Evolutionary conservation across 129 eudicot species (phyloP).

Genomic region (Arctium minus): DNA sequence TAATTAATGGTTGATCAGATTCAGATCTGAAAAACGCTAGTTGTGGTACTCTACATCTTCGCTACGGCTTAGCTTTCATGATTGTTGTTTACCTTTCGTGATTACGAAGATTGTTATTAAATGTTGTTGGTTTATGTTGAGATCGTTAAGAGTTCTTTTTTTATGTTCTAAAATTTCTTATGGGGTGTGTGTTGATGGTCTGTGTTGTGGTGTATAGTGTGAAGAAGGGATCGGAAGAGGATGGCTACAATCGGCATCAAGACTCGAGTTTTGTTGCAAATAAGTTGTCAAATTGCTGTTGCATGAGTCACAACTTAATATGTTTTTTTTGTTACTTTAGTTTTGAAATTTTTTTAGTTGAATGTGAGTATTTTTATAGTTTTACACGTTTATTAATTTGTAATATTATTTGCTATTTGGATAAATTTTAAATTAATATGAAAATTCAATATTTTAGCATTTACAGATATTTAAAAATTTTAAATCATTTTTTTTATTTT

Average conservation of each 20-base stretch:
- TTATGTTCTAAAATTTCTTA: background rate
- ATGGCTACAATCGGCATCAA: conserved; percentile 53
- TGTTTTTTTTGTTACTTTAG: no score
- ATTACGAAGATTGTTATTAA: conserved; percentile 19
- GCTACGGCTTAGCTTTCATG: conserved; percentile 13
- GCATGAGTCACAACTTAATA: no score
- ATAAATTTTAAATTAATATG: no score
- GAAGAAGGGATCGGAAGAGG: conserved; percentile 6
- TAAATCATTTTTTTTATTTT: no score
- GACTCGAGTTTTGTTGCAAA: no score
- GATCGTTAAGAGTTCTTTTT: conserved; percentile 7
- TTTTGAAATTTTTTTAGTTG: no score
- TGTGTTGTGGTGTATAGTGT: conserved; percentile 18
- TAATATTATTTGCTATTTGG: no score
- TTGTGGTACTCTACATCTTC: conserved; percentile 17
- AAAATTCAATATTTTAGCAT: no score
- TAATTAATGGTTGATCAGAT: conserved; percentile 13
- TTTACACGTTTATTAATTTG: no score
- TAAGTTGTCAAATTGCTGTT: no score
- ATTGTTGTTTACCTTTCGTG: conserved; percentile 19
- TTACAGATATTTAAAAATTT: no score
- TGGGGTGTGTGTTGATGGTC: background rate
- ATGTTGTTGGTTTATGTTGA: background rate
- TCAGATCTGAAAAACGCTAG: conserved; percentile 28
- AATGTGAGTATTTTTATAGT: no score